Evolutionary conservation across 2,329 filamentous ascomycete species (phyloP), one percentile per base, ranked within the genome.

Genomic region (Akanthomyces lecanii): DNA sequence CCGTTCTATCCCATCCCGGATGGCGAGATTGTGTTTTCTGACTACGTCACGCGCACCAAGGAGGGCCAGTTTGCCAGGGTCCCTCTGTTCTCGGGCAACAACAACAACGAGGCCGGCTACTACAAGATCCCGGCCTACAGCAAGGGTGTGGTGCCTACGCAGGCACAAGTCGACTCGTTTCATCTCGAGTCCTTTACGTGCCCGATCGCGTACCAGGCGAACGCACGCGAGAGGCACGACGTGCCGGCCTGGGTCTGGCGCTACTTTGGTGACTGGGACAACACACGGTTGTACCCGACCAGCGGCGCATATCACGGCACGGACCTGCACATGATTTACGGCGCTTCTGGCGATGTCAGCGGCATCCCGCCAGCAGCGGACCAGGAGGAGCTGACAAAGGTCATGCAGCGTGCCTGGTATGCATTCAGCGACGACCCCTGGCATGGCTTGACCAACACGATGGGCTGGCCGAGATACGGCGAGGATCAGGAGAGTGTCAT

Each of bases 251-350:
- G 78, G 77, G 73, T 73, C 4, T 81, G 77, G 53, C 77, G 80
- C 36, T 83, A 81, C 67, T 74, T 79, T 56, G 80, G 75, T 23
- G 79, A 82, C 66, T 84, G 79, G 78, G 66, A 77, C 36, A 83
- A 81, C 63, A 77, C 78, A 1, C 72, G 78, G 0, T 70, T 83
- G 28, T 81, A 78, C 61, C 72, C 74, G 0, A 74, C 71, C 5
- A 81, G 78, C 47, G 78, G 79, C 4, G 78, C 79, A 0, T 84
- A 82, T 65, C 81, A 83, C 56, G 81, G 78, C 0, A 74, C 74
- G 1, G 80, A 82, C 38, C 58, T 82, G 58, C 75, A 79, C 63
- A 81, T 81, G 75, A 69, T 81, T 18, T 81, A 81, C 63, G 78
- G 78, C 1, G 76, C 71, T 2, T 75, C 75, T 0, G 71, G 62